phyloP scores from a whole-genome alignment of 345 rosid species.

The Noccaea bulbosa region DNA sequence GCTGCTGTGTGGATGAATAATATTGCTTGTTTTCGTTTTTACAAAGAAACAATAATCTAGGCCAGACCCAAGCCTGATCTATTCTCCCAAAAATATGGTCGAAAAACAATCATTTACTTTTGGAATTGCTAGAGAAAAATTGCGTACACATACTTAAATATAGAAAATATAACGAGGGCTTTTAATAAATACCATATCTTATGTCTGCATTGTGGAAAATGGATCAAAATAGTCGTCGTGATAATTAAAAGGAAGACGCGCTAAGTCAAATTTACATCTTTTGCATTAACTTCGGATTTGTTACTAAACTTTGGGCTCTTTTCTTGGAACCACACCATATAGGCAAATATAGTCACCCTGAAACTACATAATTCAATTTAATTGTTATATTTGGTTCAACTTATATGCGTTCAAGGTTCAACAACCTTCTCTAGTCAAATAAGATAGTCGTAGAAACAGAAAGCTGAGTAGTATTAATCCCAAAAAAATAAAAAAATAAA shows the following conservation, averaged over 20 bases:
- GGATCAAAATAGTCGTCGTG: not conserved
- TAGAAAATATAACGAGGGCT: too few species aligned
- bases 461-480: constrained; percentile 15
- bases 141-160: not conserved
- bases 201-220: not conserved
- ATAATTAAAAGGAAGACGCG: too few species aligned
- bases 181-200: not conserved
- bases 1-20: constrained; percentile 19
- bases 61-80: not conserved
- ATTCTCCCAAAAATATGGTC: too few species aligned
- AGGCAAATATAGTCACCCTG: not conserved
- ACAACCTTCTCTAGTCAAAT: not conserved
- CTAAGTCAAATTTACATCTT: too few species aligned
- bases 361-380: not conserved
- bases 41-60: not conserved
- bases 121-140: not conserved
- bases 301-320: not conserved
- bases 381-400: not conserved
- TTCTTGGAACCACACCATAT: constrained; percentile 25
- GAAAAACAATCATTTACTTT: not conserved
- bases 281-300: too few species aligned
- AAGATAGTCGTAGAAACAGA: not conserved
- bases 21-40: not conserved
- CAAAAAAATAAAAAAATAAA: not conserved
- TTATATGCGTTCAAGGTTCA: not conserved